phyloP scores from a whole-genome alignment of 768 basidiomycete species.

The Boletus reticulatus region DNA sequence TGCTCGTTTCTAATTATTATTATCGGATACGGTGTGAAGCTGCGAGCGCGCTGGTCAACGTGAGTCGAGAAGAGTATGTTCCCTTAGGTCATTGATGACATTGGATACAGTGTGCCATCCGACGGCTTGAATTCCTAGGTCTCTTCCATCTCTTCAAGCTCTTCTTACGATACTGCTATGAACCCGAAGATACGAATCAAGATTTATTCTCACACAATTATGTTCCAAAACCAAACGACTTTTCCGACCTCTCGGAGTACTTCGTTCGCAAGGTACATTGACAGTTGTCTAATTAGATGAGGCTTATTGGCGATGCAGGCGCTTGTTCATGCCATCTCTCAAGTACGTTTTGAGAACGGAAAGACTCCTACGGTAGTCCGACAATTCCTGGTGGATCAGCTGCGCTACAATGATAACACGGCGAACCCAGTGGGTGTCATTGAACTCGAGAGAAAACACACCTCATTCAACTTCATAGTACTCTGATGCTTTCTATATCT shows the following conservation, averaged over 20 bases:
- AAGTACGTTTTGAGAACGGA: constrained; percentile 83
- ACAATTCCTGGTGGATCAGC: constrained; percentile 85
- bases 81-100: constrained; percentile 11
- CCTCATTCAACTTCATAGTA: constrained; percentile 48
- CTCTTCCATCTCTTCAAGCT: constrained; percentile 96
- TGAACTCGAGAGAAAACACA: neutral
- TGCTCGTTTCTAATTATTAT: constrained; percentile 93
- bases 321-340: constrained; percentile 78
- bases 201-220: constrained; percentile 85
- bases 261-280: constrained; percentile 83
- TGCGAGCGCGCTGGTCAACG: constrained; percentile 76
- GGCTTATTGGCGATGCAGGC: constrained; percentile 42
- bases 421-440: constrained; percentile 67
- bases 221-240: constrained; percentile 95
- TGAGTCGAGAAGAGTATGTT: constrained; percentile 37
- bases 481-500: constrained; percentile 89
- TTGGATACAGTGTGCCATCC: constrained; percentile 70
- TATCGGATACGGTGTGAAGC: constrained; percentile 96
- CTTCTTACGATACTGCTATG: constrained; percentile 87
- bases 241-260: constrained; percentile 87
- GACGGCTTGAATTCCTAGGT: constrained; percentile 81
- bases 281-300: neutral
- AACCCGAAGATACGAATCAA: constrained; percentile 76
- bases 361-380: constrained; percentile 85
- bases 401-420: constrained; percentile 96